Evolutionary conservation across 805 yeast species (phyloP).

Genomic region (Pichia exigua): DNA sequence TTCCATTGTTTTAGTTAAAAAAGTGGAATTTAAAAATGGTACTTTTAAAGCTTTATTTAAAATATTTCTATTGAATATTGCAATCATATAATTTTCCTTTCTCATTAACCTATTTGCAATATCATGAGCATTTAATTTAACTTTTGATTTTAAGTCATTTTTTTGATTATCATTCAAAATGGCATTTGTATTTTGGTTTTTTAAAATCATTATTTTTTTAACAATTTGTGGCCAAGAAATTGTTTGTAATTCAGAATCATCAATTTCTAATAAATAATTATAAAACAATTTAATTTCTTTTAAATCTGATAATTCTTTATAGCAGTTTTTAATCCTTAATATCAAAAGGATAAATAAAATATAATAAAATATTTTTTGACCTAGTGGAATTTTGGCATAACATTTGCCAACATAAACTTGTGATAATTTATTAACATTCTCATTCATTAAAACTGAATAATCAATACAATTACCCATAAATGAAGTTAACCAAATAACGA

Average conservation of each 20-base stretch:
- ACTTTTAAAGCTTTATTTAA: conserved; percentile 55
- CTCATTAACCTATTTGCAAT: conserved; percentile 96
- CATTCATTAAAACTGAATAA: conserved; percentile 29
- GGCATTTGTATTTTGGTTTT: conserved; percentile 82
- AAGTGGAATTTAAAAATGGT: conserved; percentile 23
- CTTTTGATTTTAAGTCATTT: conserved; percentile 59
- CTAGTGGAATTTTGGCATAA: conserved; percentile 35
- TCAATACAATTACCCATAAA: conserved; percentile 80
- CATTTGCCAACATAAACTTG: conserved; percentile 43
- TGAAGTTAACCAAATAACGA: conserved; percentile 71
- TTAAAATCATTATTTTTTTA: conserved; percentile 59
- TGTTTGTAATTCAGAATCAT: conserved; percentile 82
- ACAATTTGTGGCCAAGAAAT: conserved; percentile 89
- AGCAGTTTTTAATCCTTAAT: conserved; percentile 46
- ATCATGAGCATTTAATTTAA: conserved; percentile 81
- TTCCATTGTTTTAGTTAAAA: conserved; percentile 79
- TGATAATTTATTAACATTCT: conserved; percentile 28
- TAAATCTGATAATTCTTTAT: conserved; percentile 57
- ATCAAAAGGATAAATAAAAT: conserved; percentile 47
- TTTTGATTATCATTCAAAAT: conserved; percentile 31
- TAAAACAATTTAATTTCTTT: conserved; percentile 74
- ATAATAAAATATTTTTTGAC: conserved; percentile 56
- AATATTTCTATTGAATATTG: conserved; percentile 72
- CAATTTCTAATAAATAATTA: conserved; percentile 56
- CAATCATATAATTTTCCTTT: conserved; percentile 88